Conservation (phyloP, 176 grass and related monocot genomes). For the Oryza australiensis region DNA sequence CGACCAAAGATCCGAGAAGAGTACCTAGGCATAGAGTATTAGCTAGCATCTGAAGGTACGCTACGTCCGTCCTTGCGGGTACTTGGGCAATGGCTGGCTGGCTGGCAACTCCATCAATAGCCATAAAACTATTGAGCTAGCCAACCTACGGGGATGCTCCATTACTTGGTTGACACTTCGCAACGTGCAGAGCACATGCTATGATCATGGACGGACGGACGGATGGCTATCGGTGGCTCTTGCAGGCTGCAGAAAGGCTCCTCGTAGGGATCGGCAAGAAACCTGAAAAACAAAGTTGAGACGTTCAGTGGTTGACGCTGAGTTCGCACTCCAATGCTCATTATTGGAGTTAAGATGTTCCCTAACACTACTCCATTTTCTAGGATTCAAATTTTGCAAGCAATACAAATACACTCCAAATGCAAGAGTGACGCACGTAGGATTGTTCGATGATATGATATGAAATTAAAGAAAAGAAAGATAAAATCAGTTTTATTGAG, state of each 20-base stretch:
- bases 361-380: too few species aligned
- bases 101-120: constrained; percentile 26
- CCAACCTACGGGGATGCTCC: constrained; percentile 26
- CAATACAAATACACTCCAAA: too few species aligned
- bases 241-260: not conserved
- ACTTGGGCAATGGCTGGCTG: constrained; percentile 38
- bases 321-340: not conserved
- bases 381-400: too few species aligned
- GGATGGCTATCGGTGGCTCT: not conserved
- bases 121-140: constrained; percentile 37
- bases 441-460: too few species aligned
- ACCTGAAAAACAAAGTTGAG: not conserved
- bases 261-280: constrained; percentile 27
- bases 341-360: not conserved
- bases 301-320: not conserved
- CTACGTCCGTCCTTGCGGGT: constrained; percentile 46
- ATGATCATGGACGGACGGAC: not conserved
- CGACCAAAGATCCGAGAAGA: too few species aligned
- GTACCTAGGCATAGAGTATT: not conserved
- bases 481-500: too few species aligned
- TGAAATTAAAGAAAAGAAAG: too few species aligned
- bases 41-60: constrained; percentile 49
- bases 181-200: constrained; percentile 49
- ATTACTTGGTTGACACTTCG: constrained; percentile 40
- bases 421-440: too few species aligned